Evolutionary conservation across 257 asterid genomes (phyloP).

Genomic region (Fraxinus americana): DNA sequence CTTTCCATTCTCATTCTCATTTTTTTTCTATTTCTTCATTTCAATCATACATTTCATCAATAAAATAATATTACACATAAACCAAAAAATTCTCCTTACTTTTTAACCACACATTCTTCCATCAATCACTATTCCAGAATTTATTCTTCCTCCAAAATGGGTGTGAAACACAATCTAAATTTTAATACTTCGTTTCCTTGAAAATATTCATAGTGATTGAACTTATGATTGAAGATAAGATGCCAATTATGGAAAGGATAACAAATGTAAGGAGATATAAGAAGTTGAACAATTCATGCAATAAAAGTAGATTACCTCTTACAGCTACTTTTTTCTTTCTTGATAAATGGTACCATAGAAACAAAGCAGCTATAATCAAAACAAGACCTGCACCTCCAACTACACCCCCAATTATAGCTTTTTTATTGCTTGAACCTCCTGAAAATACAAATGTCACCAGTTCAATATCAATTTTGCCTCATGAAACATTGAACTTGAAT

Average conservation of each 20-base stretch:
- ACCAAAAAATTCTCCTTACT: no score
- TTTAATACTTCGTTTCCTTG: background rate
- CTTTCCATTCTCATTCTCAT: no score
- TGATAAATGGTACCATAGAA: conserved; percentile 50
- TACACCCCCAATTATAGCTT: conserved; percentile 66
- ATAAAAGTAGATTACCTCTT: conserved; percentile 39
- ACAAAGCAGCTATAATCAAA: conserved; percentile 45
- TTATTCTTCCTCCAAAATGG: no score
- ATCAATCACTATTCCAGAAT: no score
- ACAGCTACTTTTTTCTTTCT: conserved; percentile 41
- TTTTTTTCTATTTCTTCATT: no score
- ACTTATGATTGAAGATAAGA: background rate
- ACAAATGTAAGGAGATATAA: no score
- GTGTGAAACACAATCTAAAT: background rate
- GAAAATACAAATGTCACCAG: conserved; percentile 1
- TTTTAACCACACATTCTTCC: no score
- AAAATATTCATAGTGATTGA: background rate
- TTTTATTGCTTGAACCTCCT: conserved; percentile 68
- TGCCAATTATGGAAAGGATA: background rate
- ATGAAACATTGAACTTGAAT: background rate
- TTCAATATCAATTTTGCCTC: background rate
- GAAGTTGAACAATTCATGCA: background rate
- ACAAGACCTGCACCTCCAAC: conserved; percentile 70
- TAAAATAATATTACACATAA: no score
- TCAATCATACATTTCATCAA: no score